Evolutionary conservation across 2,329 filamentous ascomycete species (phyloP).

Genomic region (Metarhizium anisopliae): DNA sequence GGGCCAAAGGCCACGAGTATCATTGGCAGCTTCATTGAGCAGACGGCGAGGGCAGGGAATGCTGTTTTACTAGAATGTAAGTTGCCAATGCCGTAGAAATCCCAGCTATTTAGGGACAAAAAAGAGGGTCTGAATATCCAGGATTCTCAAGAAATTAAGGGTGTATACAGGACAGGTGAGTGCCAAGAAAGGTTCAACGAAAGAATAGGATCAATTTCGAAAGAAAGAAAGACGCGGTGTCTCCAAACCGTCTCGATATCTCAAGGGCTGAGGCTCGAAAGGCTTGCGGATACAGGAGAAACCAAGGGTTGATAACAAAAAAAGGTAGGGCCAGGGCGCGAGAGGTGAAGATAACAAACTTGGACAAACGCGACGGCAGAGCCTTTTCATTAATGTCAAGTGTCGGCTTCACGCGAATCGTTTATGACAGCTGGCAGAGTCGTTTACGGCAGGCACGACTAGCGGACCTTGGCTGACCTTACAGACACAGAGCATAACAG

Average conservation of each 20-base stretch:
- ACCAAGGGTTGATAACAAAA: conserved; percentile 4
- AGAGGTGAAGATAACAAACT: neutral
- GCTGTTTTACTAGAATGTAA: neutral
- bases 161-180: neutral
- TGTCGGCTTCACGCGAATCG: conserved; percentile 3
- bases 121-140: neutral
- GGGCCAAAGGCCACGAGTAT: neutral
- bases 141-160: neutral
- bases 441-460: conserved; percentile 4
- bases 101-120: neutral
- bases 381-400: neutral
- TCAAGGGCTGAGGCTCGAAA: neutral
- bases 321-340: neutral
- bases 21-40: conserved; percentile 2
- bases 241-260: conserved; percentile 1
- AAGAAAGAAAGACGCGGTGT: conserved; percentile 4
- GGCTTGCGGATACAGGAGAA: neutral
- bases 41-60: no score
- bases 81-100: neutral
- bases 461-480: neutral
- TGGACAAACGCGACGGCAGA: neutral
- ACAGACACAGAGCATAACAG: neutral
- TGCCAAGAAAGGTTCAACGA: neutral
- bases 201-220: conserved; percentile 2
- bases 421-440: neutral